A percentile compares a stretch with the other conserved stretches of the same genome.
phyloP scores from a whole-genome alignment of 2,329 filamentous ascomycete genomes.

The Ustulina deusta region DNA sequence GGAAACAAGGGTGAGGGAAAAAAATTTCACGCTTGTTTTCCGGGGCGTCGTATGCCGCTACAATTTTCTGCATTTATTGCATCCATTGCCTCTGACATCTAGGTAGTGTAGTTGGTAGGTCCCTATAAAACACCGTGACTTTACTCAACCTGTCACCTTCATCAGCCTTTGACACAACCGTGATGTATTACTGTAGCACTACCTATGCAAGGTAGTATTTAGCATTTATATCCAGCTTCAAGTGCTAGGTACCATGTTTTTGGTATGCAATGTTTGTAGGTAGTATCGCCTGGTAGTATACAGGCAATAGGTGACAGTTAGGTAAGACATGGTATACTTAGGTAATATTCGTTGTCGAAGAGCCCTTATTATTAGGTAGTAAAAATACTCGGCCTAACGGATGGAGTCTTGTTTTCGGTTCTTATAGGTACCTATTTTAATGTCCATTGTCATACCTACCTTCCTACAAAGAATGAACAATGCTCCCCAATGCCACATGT shows the following conservation, averaged over 20 bases:
- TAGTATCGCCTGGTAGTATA: conserved; percentile 5
- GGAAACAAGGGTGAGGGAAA: conserved; percentile 11
- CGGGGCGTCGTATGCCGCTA: conserved; percentile 1
- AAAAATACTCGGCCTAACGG: background rate
- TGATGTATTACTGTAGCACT: background rate
- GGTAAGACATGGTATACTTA: conserved; percentile 2
- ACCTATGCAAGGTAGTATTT: conserved; percentile 2
- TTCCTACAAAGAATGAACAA: conserved; percentile 21
- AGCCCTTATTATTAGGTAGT: background rate
- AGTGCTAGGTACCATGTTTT: no score
- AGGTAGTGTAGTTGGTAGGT: background rate
- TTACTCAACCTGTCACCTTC: background rate
- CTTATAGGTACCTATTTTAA: conserved; percentile 14
- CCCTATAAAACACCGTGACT: no score
- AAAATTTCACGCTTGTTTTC: conserved; percentile 5
- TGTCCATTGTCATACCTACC: conserved; percentile 6
- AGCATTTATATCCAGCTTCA: conserved; percentile 5
- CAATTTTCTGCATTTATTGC: background rate
- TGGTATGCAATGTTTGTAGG: conserved; percentile 8
- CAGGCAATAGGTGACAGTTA: background rate
- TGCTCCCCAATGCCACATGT: conserved; percentile 32
- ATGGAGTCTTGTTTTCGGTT: background rate
- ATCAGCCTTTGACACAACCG: background rate
- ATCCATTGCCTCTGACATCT: background rate
- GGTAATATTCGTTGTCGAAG: background rate